Percentiles rank a stretch among this genome's conserved stretches.
phyloP scores from a whole-genome alignment of 2,329 filamentous ascomycete species.

The Beauveria asiatica region DNA sequence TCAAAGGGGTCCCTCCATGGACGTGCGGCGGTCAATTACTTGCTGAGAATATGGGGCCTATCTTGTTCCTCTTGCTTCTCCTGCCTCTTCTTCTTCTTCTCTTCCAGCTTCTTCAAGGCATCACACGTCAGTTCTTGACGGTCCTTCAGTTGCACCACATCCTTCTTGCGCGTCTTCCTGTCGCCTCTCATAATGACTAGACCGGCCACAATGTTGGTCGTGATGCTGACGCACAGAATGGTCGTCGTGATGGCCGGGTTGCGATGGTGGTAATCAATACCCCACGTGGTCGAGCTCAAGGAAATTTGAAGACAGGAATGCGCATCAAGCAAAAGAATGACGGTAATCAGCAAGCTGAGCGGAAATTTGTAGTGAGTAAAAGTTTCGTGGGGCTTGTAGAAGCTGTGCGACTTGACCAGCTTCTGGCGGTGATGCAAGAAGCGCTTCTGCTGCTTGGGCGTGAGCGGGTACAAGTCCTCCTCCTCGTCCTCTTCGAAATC shows the following conservation, averaged over 20 bases:
- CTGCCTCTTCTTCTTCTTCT: conserved; percentile 31
- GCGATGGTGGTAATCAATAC: conserved; percentile 61
- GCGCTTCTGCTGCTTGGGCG: conserved; percentile 54
- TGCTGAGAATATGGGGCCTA: background rate
- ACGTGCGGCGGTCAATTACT: background rate
- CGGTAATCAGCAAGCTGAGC: conserved; percentile 61
- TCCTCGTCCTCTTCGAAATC: conserved; percentile 29
- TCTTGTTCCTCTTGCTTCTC: conserved; percentile 15
- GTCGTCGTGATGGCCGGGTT: conserved; percentile 68
- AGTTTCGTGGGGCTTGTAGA: conserved; percentile 85
- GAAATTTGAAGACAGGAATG: conserved; percentile 76
- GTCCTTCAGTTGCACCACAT: conserved; percentile 69
- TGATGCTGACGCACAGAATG: conserved; percentile 71
- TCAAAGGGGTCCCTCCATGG: background rate
- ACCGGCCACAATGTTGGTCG: conserved; percentile 68
- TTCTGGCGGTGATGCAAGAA: conserved; percentile 72
- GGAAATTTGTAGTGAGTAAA: conserved; percentile 75
- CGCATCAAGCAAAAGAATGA: conserved; percentile 70
- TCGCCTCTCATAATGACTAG: conserved; percentile 71
- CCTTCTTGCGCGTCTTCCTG: conserved; percentile 72
- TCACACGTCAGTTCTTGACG: conserved; percentile 64
- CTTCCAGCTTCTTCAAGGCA: conserved; percentile 41
- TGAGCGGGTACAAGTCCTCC: conserved; percentile 47
- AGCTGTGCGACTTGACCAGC: conserved; percentile 74
- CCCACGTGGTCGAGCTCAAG: conserved; percentile 71